These are phyloP conservation scores for Rutstroemia sydowiana DNA, from an alignment of 2,329 filamentous ascomycete genomes.

Conservation along the genomic window DNA sequence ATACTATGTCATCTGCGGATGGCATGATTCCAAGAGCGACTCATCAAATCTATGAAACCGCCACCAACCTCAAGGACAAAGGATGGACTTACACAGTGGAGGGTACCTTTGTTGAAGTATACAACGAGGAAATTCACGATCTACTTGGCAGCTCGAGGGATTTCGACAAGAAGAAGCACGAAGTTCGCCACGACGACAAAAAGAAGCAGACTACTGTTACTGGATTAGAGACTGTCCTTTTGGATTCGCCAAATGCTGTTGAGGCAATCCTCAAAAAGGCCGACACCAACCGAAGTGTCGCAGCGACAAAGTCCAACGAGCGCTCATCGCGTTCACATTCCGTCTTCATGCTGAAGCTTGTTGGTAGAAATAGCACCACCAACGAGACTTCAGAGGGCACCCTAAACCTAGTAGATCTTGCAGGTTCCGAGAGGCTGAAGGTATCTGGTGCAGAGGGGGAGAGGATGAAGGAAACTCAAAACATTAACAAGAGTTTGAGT, in stretches of 20 bases:
- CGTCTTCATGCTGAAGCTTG: constrained; percentile 84
- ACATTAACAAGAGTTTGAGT: constrained; percentile 91
- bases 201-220: constrained; percentile 77
- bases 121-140: constrained; percentile 96
- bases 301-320: constrained; percentile 96
- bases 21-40: constrained; percentile 95
- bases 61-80: constrained; percentile 75
- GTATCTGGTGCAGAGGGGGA: constrained; percentile 82
- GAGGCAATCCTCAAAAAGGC: constrained; percentile 74
- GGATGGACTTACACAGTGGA: constrained; percentile 94
- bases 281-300: constrained; percentile 80
- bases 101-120: constrained; percentile 93
- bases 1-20: constrained; percentile 84
- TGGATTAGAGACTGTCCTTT: constrained; percentile 67
- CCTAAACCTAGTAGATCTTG: constrained; percentile 90
- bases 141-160: constrained; percentile 66
- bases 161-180: constrained; percentile 74
- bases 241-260: constrained; percentile 75
- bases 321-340: constrained; percentile 90
- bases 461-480: constrained; percentile 86
- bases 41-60: constrained; percentile 86
- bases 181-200: constrained; percentile 78
- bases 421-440: constrained; percentile 84
- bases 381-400: constrained; percentile 85
- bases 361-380: constrained; percentile 61